These are phyloP conservation scores for Arthroderma uncinatum DNA, from an alignment of 2,329 filamentous ascomycete genomes.

Conservation along the genomic window DNA sequence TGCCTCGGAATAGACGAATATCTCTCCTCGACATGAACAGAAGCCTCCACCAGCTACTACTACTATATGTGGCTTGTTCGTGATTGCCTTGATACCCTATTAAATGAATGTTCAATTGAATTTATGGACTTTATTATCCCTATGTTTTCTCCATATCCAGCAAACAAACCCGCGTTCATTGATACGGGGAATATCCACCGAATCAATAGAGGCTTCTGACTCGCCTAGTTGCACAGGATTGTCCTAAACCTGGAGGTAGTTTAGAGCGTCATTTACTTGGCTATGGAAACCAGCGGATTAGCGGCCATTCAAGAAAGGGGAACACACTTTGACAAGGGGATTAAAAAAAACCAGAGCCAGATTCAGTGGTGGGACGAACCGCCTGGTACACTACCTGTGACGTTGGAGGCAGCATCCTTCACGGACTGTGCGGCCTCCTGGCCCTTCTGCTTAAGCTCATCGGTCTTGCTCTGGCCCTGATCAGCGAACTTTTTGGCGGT, in stretches of 20 bases:
- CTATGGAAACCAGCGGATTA: neutral
- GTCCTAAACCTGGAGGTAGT: neutral
- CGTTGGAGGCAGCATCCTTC: slow-evolving; percentile 14
- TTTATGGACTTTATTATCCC: neutral
- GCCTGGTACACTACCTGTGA: slow-evolving; percentile 7
- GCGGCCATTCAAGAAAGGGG: neutral
- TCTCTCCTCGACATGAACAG: no score
- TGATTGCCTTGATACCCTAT: neutral
- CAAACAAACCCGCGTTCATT: neutral
- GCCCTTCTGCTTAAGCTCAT: slow-evolving; percentile 11
- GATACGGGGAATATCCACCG: neutral
- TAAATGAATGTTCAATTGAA: neutral
- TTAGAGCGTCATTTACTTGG: neutral
- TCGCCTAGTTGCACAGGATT: neutral
- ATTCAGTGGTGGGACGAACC: neutral
- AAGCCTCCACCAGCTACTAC: no score
- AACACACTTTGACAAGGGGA: neutral
- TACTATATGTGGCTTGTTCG: no score
- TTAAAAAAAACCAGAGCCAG: neutral
- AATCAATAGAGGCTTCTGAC: no score
- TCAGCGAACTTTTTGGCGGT: slow-evolving; percentile 15
- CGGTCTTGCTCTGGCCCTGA: slow-evolving; percentile 6
- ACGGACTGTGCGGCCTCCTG: slow-evolving; percentile 8
- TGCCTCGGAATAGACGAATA: no score
- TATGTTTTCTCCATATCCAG: neutral